Percentiles rank a stretch among this genome's conserved stretches.
Conservation (phyloP, 768 basidiomycete species). For the Chlorophyllum brunneum region DNA sequence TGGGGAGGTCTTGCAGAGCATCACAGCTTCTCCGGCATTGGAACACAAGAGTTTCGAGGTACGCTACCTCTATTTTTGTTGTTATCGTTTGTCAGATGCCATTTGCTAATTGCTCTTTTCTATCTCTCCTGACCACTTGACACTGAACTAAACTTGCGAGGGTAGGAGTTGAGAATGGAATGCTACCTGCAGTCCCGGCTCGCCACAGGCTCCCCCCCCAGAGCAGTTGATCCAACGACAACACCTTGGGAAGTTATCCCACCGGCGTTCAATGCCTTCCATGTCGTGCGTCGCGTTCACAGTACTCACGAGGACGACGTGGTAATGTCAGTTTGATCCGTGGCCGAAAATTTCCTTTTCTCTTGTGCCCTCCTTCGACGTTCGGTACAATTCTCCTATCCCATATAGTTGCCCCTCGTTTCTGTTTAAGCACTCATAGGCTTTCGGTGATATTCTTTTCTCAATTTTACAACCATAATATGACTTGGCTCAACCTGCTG, state of each 20-base stretch:
- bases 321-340: not conserved
- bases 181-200: constrained; percentile 25
- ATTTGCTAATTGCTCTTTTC: not conserved
- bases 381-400: too few relatives aligned
- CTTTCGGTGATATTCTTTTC: too few relatives aligned
- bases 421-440: too few relatives aligned
- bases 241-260: constrained; percentile 24
- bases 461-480: too few relatives aligned
- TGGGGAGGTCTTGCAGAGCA: constrained; percentile 24
- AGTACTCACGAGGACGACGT: not conserved
- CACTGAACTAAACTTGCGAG: too few relatives aligned
- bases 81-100: constrained; percentile 2
- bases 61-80: constrained; percentile 6
- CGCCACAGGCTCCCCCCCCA: constrained; percentile 21
- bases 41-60: constrained; percentile 26
- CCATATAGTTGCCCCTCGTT: too few relatives aligned
- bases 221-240: constrained; percentile 18
- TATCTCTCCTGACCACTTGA: not conserved
- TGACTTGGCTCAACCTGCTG: too few relatives aligned
- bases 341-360: not conserved
- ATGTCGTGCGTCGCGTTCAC: not conserved
- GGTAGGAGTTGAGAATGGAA: constrained; percentile 28
- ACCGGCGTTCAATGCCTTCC: constrained; percentile 22
- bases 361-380: not conserved
- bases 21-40: constrained; percentile 24